A percentile compares a stretch with the other conserved stretches of the same genome.
These are phyloP conservation scores for Ceratocystis papillata DNA, from an alignment of 2,329 filamentous ascomycete species.

Conservation along the genomic window DNA sequence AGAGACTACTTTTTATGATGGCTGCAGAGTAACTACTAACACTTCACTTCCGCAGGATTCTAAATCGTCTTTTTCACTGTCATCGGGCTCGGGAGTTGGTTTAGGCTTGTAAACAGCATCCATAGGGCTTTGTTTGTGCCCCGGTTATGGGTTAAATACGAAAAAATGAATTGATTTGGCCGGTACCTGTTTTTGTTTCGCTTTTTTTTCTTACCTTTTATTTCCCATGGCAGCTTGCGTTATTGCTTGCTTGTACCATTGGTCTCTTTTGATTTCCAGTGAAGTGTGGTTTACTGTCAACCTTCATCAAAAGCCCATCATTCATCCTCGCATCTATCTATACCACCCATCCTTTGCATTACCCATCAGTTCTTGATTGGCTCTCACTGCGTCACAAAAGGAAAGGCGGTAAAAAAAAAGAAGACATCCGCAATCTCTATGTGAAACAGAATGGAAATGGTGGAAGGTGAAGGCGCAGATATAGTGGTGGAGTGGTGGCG, in stretches of 20 bases:
- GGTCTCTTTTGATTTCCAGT: background rate
- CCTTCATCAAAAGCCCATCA: background rate
- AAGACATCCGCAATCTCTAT: no score
- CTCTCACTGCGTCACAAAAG: no score
- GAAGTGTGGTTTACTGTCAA: background rate
- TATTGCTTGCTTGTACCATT: background rate
- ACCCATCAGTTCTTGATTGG: no score
- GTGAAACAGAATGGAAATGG: no score
- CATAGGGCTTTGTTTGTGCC: conserved; percentile 35
- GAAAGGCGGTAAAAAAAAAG: no score
- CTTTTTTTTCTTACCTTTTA: conserved; percentile 3
- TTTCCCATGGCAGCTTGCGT: background rate
- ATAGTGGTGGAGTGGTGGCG: no score
- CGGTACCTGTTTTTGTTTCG: conserved; percentile 22
- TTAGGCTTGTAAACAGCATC: conserved; percentile 39
- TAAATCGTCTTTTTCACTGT: conserved; percentile 35
- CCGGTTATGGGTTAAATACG: conserved; percentile 35
- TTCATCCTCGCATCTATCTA: no score
- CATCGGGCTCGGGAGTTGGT: conserved; percentile 40
- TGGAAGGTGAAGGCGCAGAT: no score
- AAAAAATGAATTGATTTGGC: conserved; percentile 28
- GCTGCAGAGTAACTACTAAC: background rate
- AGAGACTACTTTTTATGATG: background rate
- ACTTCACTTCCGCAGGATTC: conserved; percentile 32
- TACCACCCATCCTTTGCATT: no score